Percentiles rank a stretch among this genome's conserved stretches.
Evolutionary conservation across 495 filamentous ascomycete species (phyloP).

Genomic region (Penicillium pancosmium): DNA sequence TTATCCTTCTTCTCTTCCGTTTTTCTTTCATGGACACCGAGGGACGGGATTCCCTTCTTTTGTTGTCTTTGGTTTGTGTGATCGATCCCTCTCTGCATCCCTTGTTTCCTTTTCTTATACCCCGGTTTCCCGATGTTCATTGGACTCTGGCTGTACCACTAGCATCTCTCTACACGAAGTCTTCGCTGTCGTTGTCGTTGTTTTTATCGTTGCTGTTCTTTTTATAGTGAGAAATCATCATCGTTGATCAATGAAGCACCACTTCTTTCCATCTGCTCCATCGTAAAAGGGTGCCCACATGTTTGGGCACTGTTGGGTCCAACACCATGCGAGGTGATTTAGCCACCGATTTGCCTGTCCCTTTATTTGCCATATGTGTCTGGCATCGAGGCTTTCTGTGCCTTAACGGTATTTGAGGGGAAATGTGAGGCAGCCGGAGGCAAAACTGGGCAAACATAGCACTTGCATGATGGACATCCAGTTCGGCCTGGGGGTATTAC

Average conservation of each 20-base stretch:
- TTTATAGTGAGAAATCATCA: conserved; percentile 22
- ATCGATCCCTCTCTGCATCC: conserved; percentile 19
- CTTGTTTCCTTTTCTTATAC: conserved; percentile 35
- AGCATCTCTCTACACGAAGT: conserved; percentile 23
- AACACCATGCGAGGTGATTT: not conserved
- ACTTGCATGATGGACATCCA: conserved; percentile 9
- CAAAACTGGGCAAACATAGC: conserved; percentile 16
- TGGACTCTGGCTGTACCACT: conserved; percentile 45
- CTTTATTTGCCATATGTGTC: not conserved
- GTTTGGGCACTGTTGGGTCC: not conserved
- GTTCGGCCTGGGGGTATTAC: not conserved
- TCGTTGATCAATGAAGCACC: conserved; percentile 13
- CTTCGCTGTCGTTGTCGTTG: conserved; percentile 7
- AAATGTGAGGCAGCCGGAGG: conserved; percentile 3
- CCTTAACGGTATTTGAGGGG: not conserved
- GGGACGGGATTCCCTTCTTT: conserved; percentile 27
- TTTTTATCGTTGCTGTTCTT: not conserved
- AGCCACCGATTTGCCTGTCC: not conserved
- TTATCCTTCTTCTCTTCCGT: conserved; percentile 8
- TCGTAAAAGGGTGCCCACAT: not conserved
- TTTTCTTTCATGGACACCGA: conserved; percentile 15
- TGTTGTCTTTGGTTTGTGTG: conserved; percentile 21
- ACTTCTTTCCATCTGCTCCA: not conserved
- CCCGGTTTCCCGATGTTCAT: conserved; percentile 39
- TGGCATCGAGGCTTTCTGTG: conserved; percentile 8